These are phyloP conservation scores for Solanum hybrid DNA, from an alignment of 305 asterid genomes.

Conservation along the genomic window DNA sequence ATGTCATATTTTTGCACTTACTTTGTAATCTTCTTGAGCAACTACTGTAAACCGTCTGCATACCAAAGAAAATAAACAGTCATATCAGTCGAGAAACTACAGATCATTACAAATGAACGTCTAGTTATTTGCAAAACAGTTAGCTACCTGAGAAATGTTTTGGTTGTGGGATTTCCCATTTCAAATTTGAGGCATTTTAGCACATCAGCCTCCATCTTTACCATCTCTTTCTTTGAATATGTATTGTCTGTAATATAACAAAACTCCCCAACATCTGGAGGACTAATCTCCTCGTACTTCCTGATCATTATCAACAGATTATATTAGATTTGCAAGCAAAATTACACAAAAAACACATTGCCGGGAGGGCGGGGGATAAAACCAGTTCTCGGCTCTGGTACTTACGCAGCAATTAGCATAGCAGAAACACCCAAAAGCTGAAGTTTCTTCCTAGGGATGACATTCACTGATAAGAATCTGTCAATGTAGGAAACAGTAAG, in stretches of 20 bases:
- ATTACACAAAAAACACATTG: background rate
- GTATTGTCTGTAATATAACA: conserved; percentile 60
- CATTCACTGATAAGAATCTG: conserved; percentile 44
- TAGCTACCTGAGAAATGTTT: conserved; percentile 28
- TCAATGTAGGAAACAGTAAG: conserved; percentile 60
- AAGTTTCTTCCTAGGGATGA: conserved; percentile 42
- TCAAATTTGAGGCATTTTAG: conserved; percentile 57
- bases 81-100: background rate
- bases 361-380: background rate
- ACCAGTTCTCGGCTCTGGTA: background rate
- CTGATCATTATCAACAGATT: conserved; percentile 15
- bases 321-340: conserved; percentile 1
- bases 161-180: conserved; percentile 65
- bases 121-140: background rate
- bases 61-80: background rate
- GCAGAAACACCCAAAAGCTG: conserved; percentile 91
- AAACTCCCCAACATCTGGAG: conserved; percentile 53
- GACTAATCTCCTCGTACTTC: conserved; percentile 76
- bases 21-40: conserved; percentile 16
- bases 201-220: conserved; percentile 79
- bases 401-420: conserved; percentile 44
- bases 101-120: background rate
- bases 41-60: conserved; percentile 5
- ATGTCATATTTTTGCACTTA: background rate
- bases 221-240: conserved; percentile 42